Evolutionary conservation across 805 yeast genomes (phyloP).

Genomic region (Candida hungchunana): DNA sequence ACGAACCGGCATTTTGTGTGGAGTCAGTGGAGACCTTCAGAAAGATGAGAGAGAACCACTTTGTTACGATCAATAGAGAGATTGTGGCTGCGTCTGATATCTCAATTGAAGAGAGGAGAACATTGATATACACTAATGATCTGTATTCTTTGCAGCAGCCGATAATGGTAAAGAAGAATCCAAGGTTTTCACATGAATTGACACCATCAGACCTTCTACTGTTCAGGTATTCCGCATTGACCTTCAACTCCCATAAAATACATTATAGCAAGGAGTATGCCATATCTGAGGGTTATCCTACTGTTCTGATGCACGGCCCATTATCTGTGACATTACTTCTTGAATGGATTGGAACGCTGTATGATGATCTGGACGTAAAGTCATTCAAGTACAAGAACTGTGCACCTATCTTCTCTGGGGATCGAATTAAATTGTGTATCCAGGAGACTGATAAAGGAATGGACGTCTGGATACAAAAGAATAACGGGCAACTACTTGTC

Average conservation of each 20-base stretch:
- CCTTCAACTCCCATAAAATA: conserved; percentile 79
- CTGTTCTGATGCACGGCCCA: conserved; percentile 77
- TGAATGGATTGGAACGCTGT: conserved; percentile 40
- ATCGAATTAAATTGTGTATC: conserved; percentile 25
- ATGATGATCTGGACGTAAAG: conserved; percentile 19
- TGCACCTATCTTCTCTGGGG: conserved; percentile 38
- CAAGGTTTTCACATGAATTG: conserved; percentile 28
- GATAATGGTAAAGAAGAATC: neutral
- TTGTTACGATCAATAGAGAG: conserved; percentile 54
- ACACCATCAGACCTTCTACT: conserved; percentile 41
- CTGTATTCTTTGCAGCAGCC: conserved; percentile 6
- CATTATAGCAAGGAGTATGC: conserved; percentile 68
- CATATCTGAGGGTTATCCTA: conserved; percentile 53
- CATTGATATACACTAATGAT: conserved; percentile 56
- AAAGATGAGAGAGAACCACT: conserved; percentile 32
- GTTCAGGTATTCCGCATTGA: conserved; percentile 66
- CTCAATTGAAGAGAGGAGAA: conserved; percentile 48
- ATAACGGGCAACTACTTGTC: conserved; percentile 13
- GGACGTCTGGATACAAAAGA: conserved; percentile 22
- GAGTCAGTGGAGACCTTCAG: conserved; percentile 49
- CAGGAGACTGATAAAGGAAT: conserved; percentile 5
- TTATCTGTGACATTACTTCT: conserved; percentile 58
- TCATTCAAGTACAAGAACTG: conserved; percentile 40
- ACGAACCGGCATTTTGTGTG: conserved; percentile 39
- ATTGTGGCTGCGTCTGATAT: conserved; percentile 32